Base-by-base conservation (phyloP, 345 rosid genomes). In the Moricandia arvensis region DNA sequence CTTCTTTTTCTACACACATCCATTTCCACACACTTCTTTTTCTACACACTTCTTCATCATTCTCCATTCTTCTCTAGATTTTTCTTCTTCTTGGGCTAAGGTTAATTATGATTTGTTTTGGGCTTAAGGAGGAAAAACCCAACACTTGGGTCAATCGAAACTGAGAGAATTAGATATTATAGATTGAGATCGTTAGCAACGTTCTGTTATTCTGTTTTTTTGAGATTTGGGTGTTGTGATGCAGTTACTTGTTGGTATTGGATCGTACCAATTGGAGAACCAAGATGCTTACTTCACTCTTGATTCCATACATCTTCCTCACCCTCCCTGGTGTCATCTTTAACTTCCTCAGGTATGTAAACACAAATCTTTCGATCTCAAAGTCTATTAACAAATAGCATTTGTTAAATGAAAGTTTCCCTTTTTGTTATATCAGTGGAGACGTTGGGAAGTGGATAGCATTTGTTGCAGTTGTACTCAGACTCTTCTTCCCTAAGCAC, bases 261-360 rank as follows among this genome's bases (percentile, higher is more conserved):
- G 98, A 93, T 72, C 91, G 93, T 75, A 94, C 97, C 60, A 93
- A 91, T 71, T 93, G 97, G 98, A 93, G 85, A 82, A 87, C 91
- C 7, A 94, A 91, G 78, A 94, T 94, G 89, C 84, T 94, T 76
- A 89, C 98, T 13, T 81, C 96, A 13, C 97, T 91, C 57, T 24
- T 94, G n/a, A 80, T 91, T 72, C 98, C 98, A 16, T 94, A 94
- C 72, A 91, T 91, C 61, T 94, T 91, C 88, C 86, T 94, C 43
- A 91, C 89, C 79, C 88, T 91, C 71, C 97, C 97, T 37, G 35
- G 79, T 2, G 83, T 79, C 3, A 63, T 90, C 49, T 94, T 91
- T 67, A 41, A 88, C 82, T 79, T 86, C 66, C 80, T 93, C 27
- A 89, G 98, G 98, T 93, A 61, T n/a, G n/a, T 1, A 1, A 27